Conservation (phyloP, 139 green algal genomes). For the Gonium pectorale region DNA sequence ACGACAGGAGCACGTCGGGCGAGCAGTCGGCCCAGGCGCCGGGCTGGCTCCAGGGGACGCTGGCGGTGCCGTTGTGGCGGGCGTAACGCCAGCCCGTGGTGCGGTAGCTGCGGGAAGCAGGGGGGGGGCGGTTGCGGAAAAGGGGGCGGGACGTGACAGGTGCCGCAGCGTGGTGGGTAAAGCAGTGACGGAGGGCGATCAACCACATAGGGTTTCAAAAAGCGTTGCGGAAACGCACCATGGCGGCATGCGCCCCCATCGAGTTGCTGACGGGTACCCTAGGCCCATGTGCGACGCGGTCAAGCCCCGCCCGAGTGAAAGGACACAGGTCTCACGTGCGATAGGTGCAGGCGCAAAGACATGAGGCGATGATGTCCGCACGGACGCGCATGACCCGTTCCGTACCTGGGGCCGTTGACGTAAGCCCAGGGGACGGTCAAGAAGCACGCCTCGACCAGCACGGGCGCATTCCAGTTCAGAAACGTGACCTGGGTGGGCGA, state of each 20-base stretch:
- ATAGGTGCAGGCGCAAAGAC: too few species aligned
- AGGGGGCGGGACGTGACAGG: neutral
- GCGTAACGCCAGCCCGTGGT: constrained; percentile 9
- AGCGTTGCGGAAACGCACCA: neutral
- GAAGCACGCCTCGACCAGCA: constrained; percentile 22
- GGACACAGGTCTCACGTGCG: neutral
- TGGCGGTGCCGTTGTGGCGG: neutral
- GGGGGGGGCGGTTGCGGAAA: neutral
- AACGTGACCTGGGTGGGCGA: constrained; percentile 28
- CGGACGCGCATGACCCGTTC: neutral
- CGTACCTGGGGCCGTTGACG: neutral
- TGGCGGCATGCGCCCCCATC: neutral
- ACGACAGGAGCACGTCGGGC: neutral
- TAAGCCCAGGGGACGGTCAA: constrained; percentile 1
- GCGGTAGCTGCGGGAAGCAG: neutral
- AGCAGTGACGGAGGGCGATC: neutral
- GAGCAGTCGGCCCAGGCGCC: constrained; percentile 39
- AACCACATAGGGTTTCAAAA: neutral
- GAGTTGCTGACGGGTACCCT: neutral
- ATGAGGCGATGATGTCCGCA: neutral
- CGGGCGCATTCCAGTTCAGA: neutral
- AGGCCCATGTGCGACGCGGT: too few species aligned
- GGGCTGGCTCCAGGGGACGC: neutral
- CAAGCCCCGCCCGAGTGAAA: neutral
- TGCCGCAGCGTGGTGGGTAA: neutral